Evolutionary conservation across 2,329 filamentous ascomycete species (phyloP).

Genomic region (Aspergillus terreus): DNA sequence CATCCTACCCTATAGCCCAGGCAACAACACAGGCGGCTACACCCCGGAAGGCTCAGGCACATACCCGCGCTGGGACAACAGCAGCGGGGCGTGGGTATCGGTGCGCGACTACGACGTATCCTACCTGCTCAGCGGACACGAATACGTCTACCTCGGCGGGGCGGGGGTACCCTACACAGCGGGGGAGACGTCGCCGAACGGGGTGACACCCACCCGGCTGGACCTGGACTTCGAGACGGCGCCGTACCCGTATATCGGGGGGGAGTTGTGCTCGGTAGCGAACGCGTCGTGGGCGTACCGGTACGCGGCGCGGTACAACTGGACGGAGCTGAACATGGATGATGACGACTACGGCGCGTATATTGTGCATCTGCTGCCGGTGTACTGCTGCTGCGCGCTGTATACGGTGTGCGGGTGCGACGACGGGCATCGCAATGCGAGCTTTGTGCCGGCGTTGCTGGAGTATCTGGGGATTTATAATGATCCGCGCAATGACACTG

Average conservation of each 20-base stretch:
- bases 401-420: conserved; percentile 6
- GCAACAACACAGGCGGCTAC: conserved; percentile 4
- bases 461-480: not conserved
- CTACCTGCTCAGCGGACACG: not conserved
- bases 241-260: not conserved
- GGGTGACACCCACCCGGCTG: not conserved
- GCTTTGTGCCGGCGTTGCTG: conserved; percentile 4
- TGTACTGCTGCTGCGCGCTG: conserved; percentile 6
- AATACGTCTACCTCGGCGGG: not conserved
- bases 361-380: not conserved
- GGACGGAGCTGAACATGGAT: not conserved
- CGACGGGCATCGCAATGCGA: conserved; percentile 1
- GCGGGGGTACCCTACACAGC: not conserved
- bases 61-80: conserved; percentile 3
- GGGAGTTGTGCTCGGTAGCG: not conserved
- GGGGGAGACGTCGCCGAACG: not conserved
- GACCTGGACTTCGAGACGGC: not conserved
- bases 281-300: not conserved
- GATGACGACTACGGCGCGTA: not conserved
- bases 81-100: conserved; percentile 1
- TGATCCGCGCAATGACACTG: not conserved
- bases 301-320: not conserved
- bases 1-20: not conserved
- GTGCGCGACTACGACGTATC: not conserved
- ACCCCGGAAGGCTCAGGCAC: conserved; percentile 6